Percentiles rank a stretch among this genome's conserved stretches.
Evolutionary conservation across 139 green algal species (phyloP).

Genomic region (Chlorella sp.): DNA sequence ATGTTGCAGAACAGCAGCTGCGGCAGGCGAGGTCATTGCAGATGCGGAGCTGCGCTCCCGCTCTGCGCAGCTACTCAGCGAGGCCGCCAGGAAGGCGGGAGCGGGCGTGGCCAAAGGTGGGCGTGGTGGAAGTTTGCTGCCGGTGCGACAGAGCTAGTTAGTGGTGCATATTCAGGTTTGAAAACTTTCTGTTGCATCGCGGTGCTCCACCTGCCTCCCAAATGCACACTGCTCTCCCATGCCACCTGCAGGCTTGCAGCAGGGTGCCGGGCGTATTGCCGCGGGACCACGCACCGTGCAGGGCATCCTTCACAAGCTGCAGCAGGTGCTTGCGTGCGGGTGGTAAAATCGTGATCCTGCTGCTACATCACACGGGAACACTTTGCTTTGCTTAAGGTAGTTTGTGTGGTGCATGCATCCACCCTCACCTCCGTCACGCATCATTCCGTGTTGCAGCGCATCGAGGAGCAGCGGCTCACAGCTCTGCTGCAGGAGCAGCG

Average conservation of each 20-base stretch:
- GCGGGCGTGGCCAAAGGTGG: conserved; percentile 4
- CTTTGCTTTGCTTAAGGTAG: too few species aligned
- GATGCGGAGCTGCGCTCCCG: background rate
- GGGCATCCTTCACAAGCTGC: conserved; percentile 49
- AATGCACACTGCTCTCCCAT: too few species aligned
- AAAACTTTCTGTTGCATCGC: too few species aligned
- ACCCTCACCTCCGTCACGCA: too few species aligned
- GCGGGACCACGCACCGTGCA: conserved; percentile 45
- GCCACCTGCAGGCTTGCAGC: conserved; percentile 38
- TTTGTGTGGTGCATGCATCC: too few species aligned
- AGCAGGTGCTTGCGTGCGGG: background rate
- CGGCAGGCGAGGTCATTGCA: conserved; percentile 10
- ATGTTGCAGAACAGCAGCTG: background rate
- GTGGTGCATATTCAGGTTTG: too few species aligned
- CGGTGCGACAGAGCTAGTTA: too few species aligned
- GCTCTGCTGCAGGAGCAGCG: conserved; percentile 54
- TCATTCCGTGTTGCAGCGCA: conserved; percentile 5
- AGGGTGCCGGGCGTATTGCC: conserved; percentile 39
- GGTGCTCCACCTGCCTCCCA: too few species aligned
- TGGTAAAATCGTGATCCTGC: too few species aligned
- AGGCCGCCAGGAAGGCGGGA: background rate
- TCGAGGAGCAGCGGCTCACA: conserved; percentile 58
- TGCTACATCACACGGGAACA: too few species aligned
- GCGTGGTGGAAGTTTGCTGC: too few species aligned
- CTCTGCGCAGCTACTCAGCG: background rate